A percentile compares a stretch with the other conserved stretches of the same genome.
Evolutionary conservation across 2,329 filamentous ascomycete species (phyloP).

Genomic region (Zymoseptoria brevis): DNA sequence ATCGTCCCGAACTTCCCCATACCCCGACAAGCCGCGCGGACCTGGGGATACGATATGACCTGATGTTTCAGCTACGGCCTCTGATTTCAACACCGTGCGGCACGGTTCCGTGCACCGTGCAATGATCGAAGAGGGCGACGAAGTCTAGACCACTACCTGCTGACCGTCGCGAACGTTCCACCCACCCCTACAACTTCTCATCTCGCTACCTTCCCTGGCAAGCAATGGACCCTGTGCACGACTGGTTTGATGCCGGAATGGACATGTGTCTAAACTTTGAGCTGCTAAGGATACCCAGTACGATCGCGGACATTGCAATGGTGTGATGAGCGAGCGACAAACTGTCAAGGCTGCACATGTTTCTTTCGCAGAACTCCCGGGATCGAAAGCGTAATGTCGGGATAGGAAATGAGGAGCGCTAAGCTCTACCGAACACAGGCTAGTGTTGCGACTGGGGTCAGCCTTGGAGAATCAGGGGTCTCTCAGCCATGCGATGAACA

Average conservation of each 20-base stretch:
- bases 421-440: too few species aligned
- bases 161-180: background rate
- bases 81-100: background rate
- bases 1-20: background rate
- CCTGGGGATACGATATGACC: background rate
- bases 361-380: too few species aligned
- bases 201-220: background rate
- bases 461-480: too few species aligned
- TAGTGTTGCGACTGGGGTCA: too few species aligned
- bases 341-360: background rate
- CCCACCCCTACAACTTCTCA: background rate
- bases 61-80: background rate
- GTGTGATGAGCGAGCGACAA: background rate
- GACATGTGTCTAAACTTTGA: background rate
- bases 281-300: background rate
- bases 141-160: background rate
- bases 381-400: background rate
- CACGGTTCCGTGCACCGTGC: background rate
- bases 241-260: background rate
- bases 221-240: background rate
- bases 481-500: too few species aligned
- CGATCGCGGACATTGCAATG: background rate
- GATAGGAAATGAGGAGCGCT: background rate
- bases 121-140: background rate
- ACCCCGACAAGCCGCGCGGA: background rate